phyloP scores from a whole-genome alignment of 805 yeast species.

The Candida boleticola region DNA sequence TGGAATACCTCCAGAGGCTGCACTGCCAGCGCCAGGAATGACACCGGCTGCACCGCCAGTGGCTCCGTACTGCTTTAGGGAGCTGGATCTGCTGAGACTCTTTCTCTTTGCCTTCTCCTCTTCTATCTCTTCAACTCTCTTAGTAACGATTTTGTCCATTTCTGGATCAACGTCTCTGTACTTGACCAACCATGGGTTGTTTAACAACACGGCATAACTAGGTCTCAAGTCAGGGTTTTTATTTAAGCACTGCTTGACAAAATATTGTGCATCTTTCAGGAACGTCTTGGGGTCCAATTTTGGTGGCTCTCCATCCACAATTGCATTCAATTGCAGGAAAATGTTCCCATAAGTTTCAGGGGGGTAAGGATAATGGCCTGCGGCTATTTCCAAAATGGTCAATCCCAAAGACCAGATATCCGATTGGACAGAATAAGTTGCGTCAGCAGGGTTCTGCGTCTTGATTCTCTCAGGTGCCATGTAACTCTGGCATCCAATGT shows the following conservation, averaged over 20 bases:
- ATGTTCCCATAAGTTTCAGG: constrained; percentile 89
- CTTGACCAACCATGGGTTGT: constrained; percentile 79
- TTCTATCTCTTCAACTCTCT: constrained; percentile 16
- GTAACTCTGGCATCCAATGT: constrained; percentile 95
- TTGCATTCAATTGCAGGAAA: constrained; percentile 90
- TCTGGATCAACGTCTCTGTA: constrained; percentile 38
- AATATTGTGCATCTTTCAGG: constrained; percentile 75
- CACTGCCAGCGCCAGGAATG: not conserved
- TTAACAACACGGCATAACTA: constrained; percentile 66
- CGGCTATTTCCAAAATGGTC: constrained; percentile 84
- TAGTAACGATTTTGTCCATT: constrained; percentile 28
- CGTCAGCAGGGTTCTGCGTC: constrained; percentile 67
- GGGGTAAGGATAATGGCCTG: constrained; percentile 94
- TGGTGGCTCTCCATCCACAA: constrained; percentile 98
- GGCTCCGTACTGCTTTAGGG: constrained; percentile 1
- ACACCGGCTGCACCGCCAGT: constrained; percentile 1
- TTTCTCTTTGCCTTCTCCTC: constrained; percentile 14
- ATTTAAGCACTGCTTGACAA: constrained; percentile 73
- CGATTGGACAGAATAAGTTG: constrained; percentile 86
- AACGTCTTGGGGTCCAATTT: constrained; percentile 59
- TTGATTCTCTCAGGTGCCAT: constrained; percentile 98
- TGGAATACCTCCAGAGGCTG: too few species aligned
- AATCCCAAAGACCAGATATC: constrained; percentile 96
- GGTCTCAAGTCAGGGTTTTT: constrained; percentile 84
- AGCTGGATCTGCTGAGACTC: constrained; percentile 17